Percentiles rank a stretch among this genome's conserved stretches.
phyloP scores from a whole-genome alignment of 352 stramenopile genomes.

The Phytophthora chlamydospora region DNA sequence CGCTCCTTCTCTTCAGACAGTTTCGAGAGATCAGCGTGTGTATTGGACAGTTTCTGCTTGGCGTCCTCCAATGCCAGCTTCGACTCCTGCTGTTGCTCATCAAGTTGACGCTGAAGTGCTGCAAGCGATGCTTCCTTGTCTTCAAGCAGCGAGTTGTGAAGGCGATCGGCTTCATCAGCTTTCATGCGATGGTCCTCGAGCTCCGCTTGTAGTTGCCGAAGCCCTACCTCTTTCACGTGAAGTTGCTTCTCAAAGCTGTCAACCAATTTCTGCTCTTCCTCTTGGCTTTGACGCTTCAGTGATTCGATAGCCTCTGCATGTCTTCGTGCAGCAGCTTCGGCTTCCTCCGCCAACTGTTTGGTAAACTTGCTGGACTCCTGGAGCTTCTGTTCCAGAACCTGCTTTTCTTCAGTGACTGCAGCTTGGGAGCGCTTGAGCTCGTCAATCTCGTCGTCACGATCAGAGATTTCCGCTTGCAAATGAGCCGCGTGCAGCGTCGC shows the following conservation, averaged over 20 bases:
- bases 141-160: slow-evolving; percentile 24
- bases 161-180: slow-evolving; percentile 22
- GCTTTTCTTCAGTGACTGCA: slow-evolving; percentile 19
- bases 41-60: slow-evolving; percentile 25
- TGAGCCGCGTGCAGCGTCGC: slow-evolving; percentile 5
- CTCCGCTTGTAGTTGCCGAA: slow-evolving; percentile 26
- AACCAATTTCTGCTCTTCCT: slow-evolving; percentile 20
- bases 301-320: slow-evolving; percentile 28
- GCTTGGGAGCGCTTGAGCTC: slow-evolving; percentile 17
- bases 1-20: slow-evolving; percentile 28
- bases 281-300: slow-evolving; percentile 21
- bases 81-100: slow-evolving; percentile 42
- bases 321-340: slow-evolving; percentile 11
- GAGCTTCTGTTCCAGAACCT: slow-evolving; percentile 29
- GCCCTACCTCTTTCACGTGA: slow-evolving; percentile 24
- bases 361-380: slow-evolving; percentile 20
- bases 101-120: slow-evolving; percentile 52
- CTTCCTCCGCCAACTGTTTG: slow-evolving; percentile 24
- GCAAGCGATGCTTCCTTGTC: slow-evolving; percentile 36
- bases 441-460: slow-evolving; percentile 25
- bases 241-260: slow-evolving; percentile 31
- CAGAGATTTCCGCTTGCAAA: slow-evolving; percentile 22
- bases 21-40: slow-evolving; percentile 19
- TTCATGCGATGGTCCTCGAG: slow-evolving; percentile 22
- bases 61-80: slow-evolving; percentile 20